phyloP scores from a whole-genome alignment of 1,284 basidiomycete species.

The Ustilago shanxiensis region DNA sequence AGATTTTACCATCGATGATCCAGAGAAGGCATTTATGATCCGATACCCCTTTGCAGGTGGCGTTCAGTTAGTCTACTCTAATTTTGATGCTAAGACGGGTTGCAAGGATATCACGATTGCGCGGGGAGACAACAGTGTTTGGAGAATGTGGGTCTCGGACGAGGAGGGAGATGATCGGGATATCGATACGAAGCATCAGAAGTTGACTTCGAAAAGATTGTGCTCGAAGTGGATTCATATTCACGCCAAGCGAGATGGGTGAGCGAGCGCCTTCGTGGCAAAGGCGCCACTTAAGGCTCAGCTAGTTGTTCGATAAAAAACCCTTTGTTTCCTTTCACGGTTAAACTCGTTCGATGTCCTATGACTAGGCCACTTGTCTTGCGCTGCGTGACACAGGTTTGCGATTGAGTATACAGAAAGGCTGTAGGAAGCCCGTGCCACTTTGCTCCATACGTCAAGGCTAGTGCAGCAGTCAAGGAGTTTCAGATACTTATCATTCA shows the following conservation, averaged over 20 bases:
- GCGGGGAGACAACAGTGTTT: not conserved
- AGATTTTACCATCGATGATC: slow-evolving; percentile 6
- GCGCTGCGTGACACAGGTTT: too few species aligned
- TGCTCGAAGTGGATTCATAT: slow-evolving; percentile 20
- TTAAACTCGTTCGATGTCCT: too few species aligned
- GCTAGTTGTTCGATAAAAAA: too few species aligned
- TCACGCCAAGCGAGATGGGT: slow-evolving; percentile 11
- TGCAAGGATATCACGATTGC: slow-evolving; percentile 1
- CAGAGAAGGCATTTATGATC: not conserved
- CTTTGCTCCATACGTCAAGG: too few species aligned
- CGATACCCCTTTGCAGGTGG: not conserved
- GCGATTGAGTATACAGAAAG: too few species aligned
- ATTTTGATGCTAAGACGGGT: not conserved
- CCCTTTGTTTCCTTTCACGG: too few species aligned
- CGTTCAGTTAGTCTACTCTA: not conserved
- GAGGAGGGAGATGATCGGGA: not conserved
- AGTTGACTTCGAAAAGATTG: not conserved
- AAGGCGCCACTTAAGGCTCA: too few species aligned
- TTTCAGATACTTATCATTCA: too few species aligned
- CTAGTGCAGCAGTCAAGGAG: too few species aligned
- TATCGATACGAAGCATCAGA: not conserved
- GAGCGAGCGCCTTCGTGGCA: not conserved
- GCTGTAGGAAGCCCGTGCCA: too few species aligned
- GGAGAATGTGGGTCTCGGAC: slow-evolving; percentile 7
- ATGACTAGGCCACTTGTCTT: too few species aligned